Percentiles rank a stretch among this genome's conserved stretches.
These are phyloP conservation scores for Thelephora ganbajun DNA, from an alignment of 768 basidiomycete species.

Conservation along the genomic window DNA sequence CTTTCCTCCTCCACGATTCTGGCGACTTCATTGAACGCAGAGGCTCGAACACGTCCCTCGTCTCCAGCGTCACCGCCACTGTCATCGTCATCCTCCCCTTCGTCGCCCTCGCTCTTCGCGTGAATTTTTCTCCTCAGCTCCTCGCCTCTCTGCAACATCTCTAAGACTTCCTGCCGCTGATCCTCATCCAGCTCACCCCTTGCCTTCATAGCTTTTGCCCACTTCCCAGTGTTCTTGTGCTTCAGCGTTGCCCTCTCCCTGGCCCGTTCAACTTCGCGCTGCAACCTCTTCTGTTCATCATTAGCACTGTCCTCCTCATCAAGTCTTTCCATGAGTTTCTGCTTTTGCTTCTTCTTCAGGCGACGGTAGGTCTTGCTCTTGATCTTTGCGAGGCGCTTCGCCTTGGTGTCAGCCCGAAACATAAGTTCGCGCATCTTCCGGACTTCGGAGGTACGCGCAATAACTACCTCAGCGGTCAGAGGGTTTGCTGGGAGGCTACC, in stretches of 20 bases:
- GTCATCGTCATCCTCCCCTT: constrained; percentile 28
- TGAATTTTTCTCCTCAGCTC: constrained; percentile 63
- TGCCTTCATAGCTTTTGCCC: constrained; percentile 65
- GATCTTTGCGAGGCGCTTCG: constrained; percentile 84
- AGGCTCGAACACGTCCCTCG: constrained; percentile 35
- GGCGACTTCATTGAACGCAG: constrained; percentile 69
- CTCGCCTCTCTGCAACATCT: constrained; percentile 80
- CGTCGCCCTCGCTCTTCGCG: constrained; percentile 46
- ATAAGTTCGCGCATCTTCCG: constrained; percentile 84
- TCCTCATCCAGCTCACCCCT: constrained; percentile 55
- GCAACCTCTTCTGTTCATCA: constrained; percentile 37
- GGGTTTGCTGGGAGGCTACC: constrained; percentile 81
- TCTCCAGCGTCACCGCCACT: constrained; percentile 31
- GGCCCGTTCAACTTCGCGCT: constrained; percentile 68
- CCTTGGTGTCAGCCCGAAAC: constrained; percentile 86
- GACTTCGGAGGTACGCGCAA: constrained; percentile 66
- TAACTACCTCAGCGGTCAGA: constrained; percentile 76
- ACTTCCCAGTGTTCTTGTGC: constrained; percentile 82
- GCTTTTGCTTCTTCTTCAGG: constrained; percentile 66
- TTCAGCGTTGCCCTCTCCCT: constrained; percentile 79
- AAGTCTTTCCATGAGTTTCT: constrained; percentile 34
- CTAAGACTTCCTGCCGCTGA: constrained; percentile 55
- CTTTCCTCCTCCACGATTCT: constrained; percentile 24
- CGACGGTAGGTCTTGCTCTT: constrained; percentile 90
- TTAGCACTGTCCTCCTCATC: constrained; percentile 39